Percentiles rank a stretch among this genome's conserved stretches.
phyloP scores from a whole-genome alignment of 202 grass and related monocot genomes.

The Dendrocalamus latiflorus region DNA sequence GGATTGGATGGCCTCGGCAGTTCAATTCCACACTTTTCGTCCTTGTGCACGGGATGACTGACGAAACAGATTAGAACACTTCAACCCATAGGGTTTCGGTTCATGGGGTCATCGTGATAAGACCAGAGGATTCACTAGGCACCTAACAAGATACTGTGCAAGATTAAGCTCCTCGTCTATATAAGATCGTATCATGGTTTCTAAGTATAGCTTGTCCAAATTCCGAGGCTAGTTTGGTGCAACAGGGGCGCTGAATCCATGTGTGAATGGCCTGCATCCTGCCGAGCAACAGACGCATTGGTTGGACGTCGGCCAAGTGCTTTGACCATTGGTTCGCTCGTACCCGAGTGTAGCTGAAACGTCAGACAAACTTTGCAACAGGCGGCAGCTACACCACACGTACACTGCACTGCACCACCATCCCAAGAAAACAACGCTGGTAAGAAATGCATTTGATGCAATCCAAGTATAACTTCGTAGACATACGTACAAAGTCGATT shows the following conservation, averaged over 20 bases:
- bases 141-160: background rate
- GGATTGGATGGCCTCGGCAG: background rate
- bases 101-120: background rate
- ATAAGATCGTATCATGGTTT: background rate
- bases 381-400: background rate
- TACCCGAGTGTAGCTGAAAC: background rate
- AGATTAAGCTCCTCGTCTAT: background rate
- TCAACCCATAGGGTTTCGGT: background rate
- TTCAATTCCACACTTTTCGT: background rate
- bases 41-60: background rate
- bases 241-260: slow-evolving; percentile 9
- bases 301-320: background rate
- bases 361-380: background rate
- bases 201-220: background rate
- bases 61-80: slow-evolving; percentile 21
- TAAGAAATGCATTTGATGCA: too few species aligned
- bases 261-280: slow-evolving; percentile 5
- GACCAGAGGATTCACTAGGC: background rate
- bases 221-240: slow-evolving; percentile 7
- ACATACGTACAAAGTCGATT: background rate
- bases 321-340: slow-evolving; percentile 26
- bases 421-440: background rate
- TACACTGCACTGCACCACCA: background rate
- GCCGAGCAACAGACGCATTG: background rate
- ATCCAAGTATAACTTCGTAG: too few species aligned